These are phyloP conservation scores for Diaporthe citriasiana DNA, from an alignment of 2,329 filamentous ascomycete species.

Conservation along the genomic window DNA sequence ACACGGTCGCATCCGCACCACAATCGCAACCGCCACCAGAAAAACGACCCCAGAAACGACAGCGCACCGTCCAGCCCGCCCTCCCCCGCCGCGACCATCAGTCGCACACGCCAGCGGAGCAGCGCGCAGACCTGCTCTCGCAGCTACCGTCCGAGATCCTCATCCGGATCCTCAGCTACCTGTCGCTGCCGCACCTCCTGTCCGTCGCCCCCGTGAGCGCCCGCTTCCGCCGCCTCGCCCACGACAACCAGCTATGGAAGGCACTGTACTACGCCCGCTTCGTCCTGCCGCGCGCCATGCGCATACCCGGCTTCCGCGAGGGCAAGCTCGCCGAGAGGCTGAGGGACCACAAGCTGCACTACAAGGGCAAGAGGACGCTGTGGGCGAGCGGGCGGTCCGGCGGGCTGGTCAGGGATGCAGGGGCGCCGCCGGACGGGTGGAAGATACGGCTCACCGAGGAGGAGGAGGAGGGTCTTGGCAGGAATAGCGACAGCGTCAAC, in stretches of 20 bases:
- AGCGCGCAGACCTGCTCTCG: slow-evolving; percentile 73
- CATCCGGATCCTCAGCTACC: slow-evolving; percentile 83
- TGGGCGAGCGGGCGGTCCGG: slow-evolving; percentile 63
- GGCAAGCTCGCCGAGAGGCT: slow-evolving; percentile 48
- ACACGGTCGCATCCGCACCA: slow-evolving; percentile 2
- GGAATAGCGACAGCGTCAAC: slow-evolving; percentile 61
- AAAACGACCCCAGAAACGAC: slow-evolving; percentile 26
- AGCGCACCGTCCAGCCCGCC: neutral
- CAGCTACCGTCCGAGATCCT: slow-evolving; percentile 88
- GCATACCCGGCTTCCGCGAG: slow-evolving; percentile 76
- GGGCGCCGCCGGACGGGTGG: slow-evolving; percentile 1
- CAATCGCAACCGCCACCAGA: neutral
- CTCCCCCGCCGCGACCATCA: neutral
- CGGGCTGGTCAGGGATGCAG: slow-evolving; percentile 51
- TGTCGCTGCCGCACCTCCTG: slow-evolving; percentile 79
- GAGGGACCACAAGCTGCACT: slow-evolving; percentile 58
- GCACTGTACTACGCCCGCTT: slow-evolving; percentile 89
- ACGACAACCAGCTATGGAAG: slow-evolving; percentile 93
- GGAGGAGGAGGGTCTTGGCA: slow-evolving; percentile 59
- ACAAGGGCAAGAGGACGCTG: slow-evolving; percentile 58
- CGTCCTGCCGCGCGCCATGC: slow-evolving; percentile 83
- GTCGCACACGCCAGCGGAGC: neutral
- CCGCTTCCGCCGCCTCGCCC: slow-evolving; percentile 79
- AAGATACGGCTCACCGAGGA: slow-evolving; percentile 53
- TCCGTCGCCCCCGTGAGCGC: slow-evolving; percentile 76